Evolutionary conservation across 2,329 filamentous ascomycete species (phyloP), one percentile per base, ranked within the genome.

Genomic region (Colletotrichum sojae): DNA sequence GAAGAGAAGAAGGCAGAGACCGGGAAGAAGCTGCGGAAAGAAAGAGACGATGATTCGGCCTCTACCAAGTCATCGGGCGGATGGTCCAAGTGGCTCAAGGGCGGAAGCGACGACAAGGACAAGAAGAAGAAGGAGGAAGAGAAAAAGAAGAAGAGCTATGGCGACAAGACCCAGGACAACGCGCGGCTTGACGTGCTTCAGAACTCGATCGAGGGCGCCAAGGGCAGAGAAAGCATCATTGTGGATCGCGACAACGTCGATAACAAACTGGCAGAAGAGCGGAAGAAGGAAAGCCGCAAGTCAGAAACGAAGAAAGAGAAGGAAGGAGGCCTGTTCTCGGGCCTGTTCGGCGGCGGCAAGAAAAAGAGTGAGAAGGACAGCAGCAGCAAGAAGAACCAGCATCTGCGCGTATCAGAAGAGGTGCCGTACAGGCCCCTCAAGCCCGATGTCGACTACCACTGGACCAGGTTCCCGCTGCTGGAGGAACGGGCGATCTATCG

Each of bases 401-500:
- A 92, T 55, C 89, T 94, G 62, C 90, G 91, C 6, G 83, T 94
- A 8, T 97, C 95, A 0, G 95, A 95, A 3, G 94, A 97, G 49
- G 91, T 91, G 13, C 84, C 87, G 1, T 89, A 90, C 71, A 90
- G 92, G 58, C 86, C 91, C 43, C 83, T 97, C 63, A 91, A 90
- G 72, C 92, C 96, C 5, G 95, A 98, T 76, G 88, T 98, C 71
- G 95, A 98, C 80, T 99, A 97, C 81, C 93, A 94, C 74, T 99
- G 96, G 93, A 96, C 94, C 1, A 88, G 96, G 51, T 99, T 98
- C 76, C 94, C 94, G 13, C 95, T 99, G 62, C 85, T 98, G 63
- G 95, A 98, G 80, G 96, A 99, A 83, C 89, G 96, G 68, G 96
- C 96, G 20, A 99, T 99, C 69, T 99, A 99, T 81, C 90, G 96